Conservation (phyloP, 2,329 filamentous ascomycete genomes). For the Ascochyta koolunga region DNA sequence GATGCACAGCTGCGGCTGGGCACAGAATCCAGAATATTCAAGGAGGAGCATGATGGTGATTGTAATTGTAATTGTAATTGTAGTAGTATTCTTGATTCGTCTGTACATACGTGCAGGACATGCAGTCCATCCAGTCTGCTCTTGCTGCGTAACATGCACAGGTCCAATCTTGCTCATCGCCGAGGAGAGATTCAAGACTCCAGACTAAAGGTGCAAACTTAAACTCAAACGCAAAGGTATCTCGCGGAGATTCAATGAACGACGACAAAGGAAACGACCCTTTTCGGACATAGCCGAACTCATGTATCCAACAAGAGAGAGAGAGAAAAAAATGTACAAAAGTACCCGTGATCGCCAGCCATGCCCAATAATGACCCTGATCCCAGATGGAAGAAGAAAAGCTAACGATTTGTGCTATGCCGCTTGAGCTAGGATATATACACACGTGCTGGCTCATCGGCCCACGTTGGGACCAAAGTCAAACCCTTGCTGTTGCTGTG, state of each 20-base stretch:
- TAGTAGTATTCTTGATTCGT: conserved; percentile 1
- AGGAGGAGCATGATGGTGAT: too few relatives aligned
- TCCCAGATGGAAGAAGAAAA: conserved; percentile 26
- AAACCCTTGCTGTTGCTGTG: conserved; percentile 38
- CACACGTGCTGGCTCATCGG: conserved; percentile 23
- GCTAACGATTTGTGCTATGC: conserved; percentile 20
- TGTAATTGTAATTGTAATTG: too few relatives aligned
- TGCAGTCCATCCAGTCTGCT: not conserved
- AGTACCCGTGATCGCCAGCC: conserved; percentile 29
- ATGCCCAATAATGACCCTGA: conserved; percentile 23
- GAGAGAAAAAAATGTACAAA: conserved; percentile 40
- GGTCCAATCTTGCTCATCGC: conserved; percentile 3
- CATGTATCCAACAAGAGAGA: conserved; percentile 13
- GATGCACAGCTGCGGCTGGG: too few relatives aligned
- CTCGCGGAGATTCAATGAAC: conserved; percentile 19
- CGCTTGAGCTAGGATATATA: conserved; percentile 17
- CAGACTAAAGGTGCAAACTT: not conserved
- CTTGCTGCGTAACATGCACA: not conserved
- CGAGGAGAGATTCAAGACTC: conserved; percentile 8
- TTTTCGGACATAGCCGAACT: conserved; percentile 11
- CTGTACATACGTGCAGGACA: conserved; percentile 5
- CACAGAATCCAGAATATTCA: too few relatives aligned
- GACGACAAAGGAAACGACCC: conserved; percentile 1
- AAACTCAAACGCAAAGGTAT: conserved; percentile 15
- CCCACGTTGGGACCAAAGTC: conserved; percentile 47